These are phyloP conservation scores for Flueggea neowawraea DNA, from an alignment of 441 rosid species.

Conservation along the genomic window DNA sequence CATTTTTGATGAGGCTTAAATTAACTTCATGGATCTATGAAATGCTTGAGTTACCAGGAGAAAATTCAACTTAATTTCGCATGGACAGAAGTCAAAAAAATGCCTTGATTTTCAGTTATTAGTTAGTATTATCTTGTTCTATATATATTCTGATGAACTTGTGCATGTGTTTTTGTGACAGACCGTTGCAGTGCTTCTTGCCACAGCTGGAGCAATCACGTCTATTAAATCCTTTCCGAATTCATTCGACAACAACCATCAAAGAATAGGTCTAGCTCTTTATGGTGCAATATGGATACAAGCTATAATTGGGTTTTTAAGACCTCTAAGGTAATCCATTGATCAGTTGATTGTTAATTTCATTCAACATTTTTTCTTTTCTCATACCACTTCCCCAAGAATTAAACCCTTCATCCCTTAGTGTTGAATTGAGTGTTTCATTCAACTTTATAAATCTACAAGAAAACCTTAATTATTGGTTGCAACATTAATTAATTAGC, in stretches of 20 bases:
- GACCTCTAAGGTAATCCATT: constrained; percentile 60
- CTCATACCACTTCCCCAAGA: no score
- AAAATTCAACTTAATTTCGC: no score
- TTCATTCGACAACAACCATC: constrained; percentile 77
- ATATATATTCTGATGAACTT: not conserved
- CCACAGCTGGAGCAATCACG: constrained; percentile 75
- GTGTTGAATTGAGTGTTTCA: no score
- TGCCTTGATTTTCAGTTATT: not conserved
- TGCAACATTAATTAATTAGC: no score
- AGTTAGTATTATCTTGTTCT: not conserved
- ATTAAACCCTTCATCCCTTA: no score
- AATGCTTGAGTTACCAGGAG: no score
- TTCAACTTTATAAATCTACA: no score
- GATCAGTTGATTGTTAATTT: not conserved
- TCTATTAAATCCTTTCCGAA: constrained; percentile 75
- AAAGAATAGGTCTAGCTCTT: constrained; percentile 72
- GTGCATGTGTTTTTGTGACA: constrained; percentile 8
- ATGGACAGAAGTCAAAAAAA: no score
- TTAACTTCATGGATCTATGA: no score
- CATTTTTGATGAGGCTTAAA: no score
- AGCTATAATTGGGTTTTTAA: constrained; percentile 58
- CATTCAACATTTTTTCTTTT: no score
- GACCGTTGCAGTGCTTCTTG: constrained; percentile 60
- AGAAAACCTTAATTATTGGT: no score
- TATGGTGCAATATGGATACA: constrained; percentile 82